Evolutionary conservation across 768 basidiomycete species (phyloP).

Genomic region (Pleurotus pulmonarius): DNA sequence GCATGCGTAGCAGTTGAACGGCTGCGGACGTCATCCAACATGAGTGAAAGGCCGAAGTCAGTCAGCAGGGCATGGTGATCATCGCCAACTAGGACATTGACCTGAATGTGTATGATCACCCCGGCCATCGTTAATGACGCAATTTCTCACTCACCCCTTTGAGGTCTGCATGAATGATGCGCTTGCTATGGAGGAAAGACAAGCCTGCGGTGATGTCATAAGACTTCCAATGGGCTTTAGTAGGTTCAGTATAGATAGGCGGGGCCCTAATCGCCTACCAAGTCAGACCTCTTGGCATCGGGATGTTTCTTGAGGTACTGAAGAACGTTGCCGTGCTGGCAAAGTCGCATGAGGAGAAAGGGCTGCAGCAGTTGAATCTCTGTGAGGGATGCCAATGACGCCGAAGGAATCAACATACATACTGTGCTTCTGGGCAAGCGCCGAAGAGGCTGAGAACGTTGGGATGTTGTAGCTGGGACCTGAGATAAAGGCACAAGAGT

Average conservation of each 20-base stretch:
- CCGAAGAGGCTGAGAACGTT: conserved; percentile 13
- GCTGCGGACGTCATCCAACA: too few relatives aligned
- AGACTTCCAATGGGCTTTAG: neutral
- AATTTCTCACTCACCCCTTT: too few relatives aligned
- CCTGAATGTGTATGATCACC: too few relatives aligned
- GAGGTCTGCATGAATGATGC: too few relatives aligned
- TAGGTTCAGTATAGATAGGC: neutral
- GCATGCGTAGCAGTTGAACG: too few relatives aligned
- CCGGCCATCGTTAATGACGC: too few relatives aligned
- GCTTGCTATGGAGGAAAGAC: too few relatives aligned
- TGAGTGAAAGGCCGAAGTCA: too few relatives aligned
- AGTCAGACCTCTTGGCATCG: neutral
- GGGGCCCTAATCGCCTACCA: neutral
- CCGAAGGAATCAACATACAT: conserved; percentile 3
- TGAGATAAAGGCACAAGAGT: too few relatives aligned
- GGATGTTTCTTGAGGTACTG: conserved; percentile 7
- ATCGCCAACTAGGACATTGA: too few relatives aligned
- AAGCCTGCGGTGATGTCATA: too few relatives aligned
- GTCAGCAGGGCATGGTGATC: too few relatives aligned
- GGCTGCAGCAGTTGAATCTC: conserved; percentile 4
- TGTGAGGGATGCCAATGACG: neutral
- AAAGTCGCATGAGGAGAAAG: conserved; percentile 14
- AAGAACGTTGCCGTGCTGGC: conserved; percentile 10
- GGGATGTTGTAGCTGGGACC: conserved; percentile 10
- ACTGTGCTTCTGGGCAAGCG: conserved; percentile 11